Evolutionary conservation across 768 basidiomycete genomes (phyloP).

Genomic region (Lyophyllum semitale): DNA sequence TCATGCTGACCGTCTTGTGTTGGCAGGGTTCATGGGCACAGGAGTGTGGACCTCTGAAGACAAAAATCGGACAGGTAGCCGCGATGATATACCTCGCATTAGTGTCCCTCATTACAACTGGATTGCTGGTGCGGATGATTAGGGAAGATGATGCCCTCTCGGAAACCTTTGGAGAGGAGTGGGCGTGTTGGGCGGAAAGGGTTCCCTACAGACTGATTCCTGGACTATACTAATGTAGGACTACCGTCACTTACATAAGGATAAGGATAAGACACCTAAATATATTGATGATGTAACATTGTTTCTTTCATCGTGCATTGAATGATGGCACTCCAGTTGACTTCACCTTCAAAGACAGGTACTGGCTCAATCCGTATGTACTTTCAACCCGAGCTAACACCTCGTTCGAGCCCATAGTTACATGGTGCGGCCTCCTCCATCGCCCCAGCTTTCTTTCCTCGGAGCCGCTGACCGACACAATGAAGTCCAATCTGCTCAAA

Average conservation of each 20-base stretch:
- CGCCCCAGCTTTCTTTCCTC: neutral
- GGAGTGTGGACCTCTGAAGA: conserved; percentile 41
- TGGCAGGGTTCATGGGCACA: conserved; percentile 46
- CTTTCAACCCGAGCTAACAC: neutral
- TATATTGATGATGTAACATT: neutral
- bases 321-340: neutral
- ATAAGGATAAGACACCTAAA: neutral
- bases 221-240: conserved; percentile 39
- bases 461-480: neutral
- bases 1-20: neutral
- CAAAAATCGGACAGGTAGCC: conserved; percentile 28
- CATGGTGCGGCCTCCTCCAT: conserved; percentile 12
- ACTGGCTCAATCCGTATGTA: neutral
- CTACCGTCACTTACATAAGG: no score
- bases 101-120: conserved; percentile 30
- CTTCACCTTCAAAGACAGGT: conserved; percentile 9
- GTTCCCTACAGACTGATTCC: conserved; percentile 54
- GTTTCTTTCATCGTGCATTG: no score
- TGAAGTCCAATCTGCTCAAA: conserved; percentile 51
- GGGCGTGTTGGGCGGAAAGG: conserved; percentile 43
- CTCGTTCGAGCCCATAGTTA: conserved; percentile 9
- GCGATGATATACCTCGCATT: conserved; percentile 27
- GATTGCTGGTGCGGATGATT: conserved; percentile 40
- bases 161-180: conserved; percentile 40
- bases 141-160: conserved; percentile 47